These are phyloP conservation scores for Podospora comata DNA, from an alignment of 495 filamentous ascomycete species.

Conservation along the genomic window DNA sequence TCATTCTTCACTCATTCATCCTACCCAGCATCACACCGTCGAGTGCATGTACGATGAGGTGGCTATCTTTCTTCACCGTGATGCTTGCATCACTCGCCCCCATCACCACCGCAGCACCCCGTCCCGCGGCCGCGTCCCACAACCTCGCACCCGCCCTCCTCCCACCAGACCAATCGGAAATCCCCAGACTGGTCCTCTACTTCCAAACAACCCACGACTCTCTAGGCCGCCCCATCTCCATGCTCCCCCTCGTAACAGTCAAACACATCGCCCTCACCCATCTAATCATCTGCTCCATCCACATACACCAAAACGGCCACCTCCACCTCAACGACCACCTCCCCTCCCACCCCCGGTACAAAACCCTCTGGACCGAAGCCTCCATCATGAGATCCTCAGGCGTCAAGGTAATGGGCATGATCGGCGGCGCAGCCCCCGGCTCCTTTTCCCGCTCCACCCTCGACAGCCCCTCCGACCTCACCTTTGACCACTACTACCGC, in stretches of 20 bases:
- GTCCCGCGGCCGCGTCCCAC: neutral
- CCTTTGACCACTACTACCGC: slow-evolving; percentile 66
- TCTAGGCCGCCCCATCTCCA: slow-evolving; percentile 59
- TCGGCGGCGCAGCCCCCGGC: slow-evolving; percentile 74
- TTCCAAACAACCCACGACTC: slow-evolving; percentile 65
- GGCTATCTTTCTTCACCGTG: neutral
- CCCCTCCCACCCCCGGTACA: slow-evolving; percentile 52
- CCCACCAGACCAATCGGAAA: slow-evolving; percentile 6
- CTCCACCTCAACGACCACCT: slow-evolving; percentile 75
- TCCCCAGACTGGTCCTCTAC: slow-evolving; percentile 57
- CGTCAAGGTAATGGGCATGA: slow-evolving; percentile 74
- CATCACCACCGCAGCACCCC: neutral
- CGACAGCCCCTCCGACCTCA: slow-evolving; percentile 44
- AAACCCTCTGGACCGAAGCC: slow-evolving; percentile 66
- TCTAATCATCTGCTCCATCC: slow-evolving; percentile 72
- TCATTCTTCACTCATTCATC: too few relatives aligned
- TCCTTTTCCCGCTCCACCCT: slow-evolving; percentile 55
- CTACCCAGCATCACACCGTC: too few relatives aligned
- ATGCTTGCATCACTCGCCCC: neutral
- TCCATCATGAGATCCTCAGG: slow-evolving; percentile 55
- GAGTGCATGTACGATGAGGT: neutral
- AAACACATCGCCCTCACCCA: slow-evolving; percentile 57
- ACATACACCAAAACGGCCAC: slow-evolving; percentile 57
- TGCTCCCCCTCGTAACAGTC: slow-evolving; percentile 66
- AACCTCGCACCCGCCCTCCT: neutral